These are phyloP conservation scores for Saraca asoca DNA, from an alignment of 331 rosid genomes.

Conservation along the genomic window DNA sequence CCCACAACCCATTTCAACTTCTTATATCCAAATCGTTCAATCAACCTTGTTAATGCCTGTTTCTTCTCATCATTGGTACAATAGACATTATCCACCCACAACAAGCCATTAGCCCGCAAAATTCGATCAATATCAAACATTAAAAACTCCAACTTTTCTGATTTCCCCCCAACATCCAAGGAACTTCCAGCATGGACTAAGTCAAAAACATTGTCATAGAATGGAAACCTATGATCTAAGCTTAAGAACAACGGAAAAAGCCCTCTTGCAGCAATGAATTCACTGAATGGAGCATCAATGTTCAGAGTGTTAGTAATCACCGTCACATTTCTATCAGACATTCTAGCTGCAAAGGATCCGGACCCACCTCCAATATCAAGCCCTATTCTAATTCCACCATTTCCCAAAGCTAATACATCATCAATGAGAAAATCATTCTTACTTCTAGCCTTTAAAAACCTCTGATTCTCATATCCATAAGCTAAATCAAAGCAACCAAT, in stretches of 20 bases:
- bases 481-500: conserved; percentile 75
- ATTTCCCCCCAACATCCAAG: conserved; percentile 68
- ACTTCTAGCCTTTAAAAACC: conserved; percentile 66
- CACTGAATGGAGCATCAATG: conserved; percentile 79
- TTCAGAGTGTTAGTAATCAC: conserved; percentile 69
- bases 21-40: conserved; percentile 82
- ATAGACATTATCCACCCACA: conserved; percentile 84
- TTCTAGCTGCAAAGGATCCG: conserved; percentile 82
- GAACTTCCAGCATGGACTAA: conserved; percentile 64
- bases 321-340: conserved; percentile 80
- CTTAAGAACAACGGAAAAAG: conserved; percentile 78
- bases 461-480: conserved; percentile 64
- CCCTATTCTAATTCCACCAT: conserved; percentile 81
- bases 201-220: conserved; percentile 86
- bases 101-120: conserved; percentile 77
- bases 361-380: conserved; percentile 89
- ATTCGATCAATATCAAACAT: conserved; percentile 86
- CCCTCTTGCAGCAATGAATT: conserved; percentile 91
- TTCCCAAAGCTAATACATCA: conserved; percentile 69
- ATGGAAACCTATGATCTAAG: conserved; percentile 83
- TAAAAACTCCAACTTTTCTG: conserved; percentile 74
- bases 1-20: conserved; percentile 93
- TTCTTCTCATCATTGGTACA: conserved; percentile 75
- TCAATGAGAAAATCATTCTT: conserved; percentile 77
- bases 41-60: conserved; percentile 64